These are phyloP conservation scores for Euphorbia lathyris DNA, from an alignment of 345 rosid genomes.

Conservation along the genomic window DNA sequence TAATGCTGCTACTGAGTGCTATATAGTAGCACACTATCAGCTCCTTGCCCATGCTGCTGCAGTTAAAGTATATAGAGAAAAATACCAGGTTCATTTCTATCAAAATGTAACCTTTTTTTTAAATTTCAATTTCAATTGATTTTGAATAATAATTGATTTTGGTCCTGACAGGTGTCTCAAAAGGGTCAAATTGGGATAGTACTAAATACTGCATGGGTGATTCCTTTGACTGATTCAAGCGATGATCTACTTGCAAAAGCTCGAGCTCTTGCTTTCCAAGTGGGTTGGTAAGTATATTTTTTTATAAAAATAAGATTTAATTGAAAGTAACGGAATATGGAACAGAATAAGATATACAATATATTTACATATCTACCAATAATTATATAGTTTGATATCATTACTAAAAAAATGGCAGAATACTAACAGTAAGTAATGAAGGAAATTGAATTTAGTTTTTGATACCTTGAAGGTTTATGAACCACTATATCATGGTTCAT, in stretches of 20 bases:
- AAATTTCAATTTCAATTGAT: background rate
- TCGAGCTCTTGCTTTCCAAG: conserved; percentile 1
- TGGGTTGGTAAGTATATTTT: background rate
- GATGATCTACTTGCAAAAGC: background rate
- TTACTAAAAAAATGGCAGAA: no score
- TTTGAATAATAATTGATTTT: background rate
- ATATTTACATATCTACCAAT: no score
- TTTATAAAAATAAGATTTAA: no score
- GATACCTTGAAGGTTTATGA: background rate
- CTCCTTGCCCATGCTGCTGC: conserved; percentile 8
- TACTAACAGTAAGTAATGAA: no score
- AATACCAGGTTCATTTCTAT: conserved; percentile 5
- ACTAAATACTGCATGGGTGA: background rate
- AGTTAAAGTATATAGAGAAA: conserved; percentile 2
- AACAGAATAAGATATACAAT: no score
- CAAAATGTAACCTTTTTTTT: no score
- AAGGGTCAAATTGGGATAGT: conserved; percentile 9
- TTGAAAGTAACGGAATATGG: no score
- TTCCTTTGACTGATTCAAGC: background rate
- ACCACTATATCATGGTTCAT: background rate
- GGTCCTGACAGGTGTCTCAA: background rate
- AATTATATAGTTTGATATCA: no score
- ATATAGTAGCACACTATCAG: conserved; percentile 4
- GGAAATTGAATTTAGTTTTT: background rate
- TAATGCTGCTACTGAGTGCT: conserved; percentile 7